Evolutionary conservation across 441 rosid genomes (phyloP).

Genomic region (Euphorbia celastroides): DNA sequence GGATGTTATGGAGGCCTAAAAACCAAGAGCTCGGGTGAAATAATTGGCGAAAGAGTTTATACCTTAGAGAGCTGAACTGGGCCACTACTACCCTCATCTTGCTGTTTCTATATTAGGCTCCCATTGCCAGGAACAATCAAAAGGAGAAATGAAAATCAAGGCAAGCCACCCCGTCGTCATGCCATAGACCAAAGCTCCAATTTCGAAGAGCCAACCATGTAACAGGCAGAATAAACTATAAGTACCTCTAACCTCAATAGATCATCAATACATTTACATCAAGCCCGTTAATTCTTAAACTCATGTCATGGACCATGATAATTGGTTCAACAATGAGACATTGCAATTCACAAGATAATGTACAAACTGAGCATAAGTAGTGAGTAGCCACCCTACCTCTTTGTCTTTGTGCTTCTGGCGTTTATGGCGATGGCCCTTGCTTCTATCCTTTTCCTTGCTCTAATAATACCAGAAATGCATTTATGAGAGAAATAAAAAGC

Average conservation of each 20-base stretch:
- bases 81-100: constrained; percentile 58
- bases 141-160: constrained; percentile 45
- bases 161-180: constrained; percentile 69
- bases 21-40: not conserved
- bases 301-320: not conserved
- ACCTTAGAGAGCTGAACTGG: constrained; percentile 99
- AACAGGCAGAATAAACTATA: constrained; percentile 61
- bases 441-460: constrained; percentile 71
- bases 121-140: constrained; percentile 60
- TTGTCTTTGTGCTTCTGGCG: constrained; percentile 60
- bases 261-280: not conserved
- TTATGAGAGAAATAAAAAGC: constrained; percentile 14
- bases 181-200: constrained; percentile 96
- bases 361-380: not conserved
- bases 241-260: constrained; percentile 36
- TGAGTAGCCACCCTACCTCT: constrained; percentile 51
- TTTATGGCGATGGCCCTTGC: constrained; percentile 66
- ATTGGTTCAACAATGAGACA: not conserved
- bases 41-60: constrained; percentile 5
- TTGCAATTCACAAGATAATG: not conserved
- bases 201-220: constrained; percentile 73
- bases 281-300: not conserved
- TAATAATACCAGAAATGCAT: constrained; percentile 21
- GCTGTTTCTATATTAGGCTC: constrained; percentile 76
- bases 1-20: not conserved